Conservation (phyloP, 371 early-diverging fungal genomes). For the Haplosporangium sp. region DNA sequence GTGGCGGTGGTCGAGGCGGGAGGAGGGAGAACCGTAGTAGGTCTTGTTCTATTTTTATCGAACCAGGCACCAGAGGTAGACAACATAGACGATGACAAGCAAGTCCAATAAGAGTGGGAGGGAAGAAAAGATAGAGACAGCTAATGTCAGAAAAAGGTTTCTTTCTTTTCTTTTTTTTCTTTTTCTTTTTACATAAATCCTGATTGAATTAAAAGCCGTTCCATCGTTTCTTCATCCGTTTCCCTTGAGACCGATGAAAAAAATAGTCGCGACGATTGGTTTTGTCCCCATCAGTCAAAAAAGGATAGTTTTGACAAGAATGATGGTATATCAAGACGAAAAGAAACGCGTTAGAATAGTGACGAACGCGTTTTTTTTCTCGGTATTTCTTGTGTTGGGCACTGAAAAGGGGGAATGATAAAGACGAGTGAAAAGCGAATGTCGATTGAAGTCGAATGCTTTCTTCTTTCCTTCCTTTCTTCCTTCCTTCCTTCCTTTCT, state of each 20-base stretch:
- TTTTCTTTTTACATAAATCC: slow-evolving; percentile 62
- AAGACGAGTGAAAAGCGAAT: background rate
- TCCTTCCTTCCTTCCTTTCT: too few relatives aligned
- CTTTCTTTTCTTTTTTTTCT: background rate
- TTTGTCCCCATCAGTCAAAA: too few relatives aligned
- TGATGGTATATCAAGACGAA: background rate
- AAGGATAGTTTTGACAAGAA: background rate
- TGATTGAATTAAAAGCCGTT: slow-evolving; percentile 69
- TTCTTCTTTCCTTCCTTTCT: too few relatives aligned
- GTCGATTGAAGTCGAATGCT: too few relatives aligned
- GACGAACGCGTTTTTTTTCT: slow-evolving; percentile 14
- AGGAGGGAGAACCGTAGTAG: background rate
- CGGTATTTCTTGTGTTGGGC: background rate
- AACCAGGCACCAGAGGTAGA: too few relatives aligned
- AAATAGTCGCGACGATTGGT: too few relatives aligned
- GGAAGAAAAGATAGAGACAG: slow-evolving; percentile 1
- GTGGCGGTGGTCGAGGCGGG: background rate
- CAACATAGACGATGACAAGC: too few relatives aligned
- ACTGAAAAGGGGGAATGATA: background rate
- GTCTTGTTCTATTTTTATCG: background rate
- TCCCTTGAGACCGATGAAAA: slow-evolving; percentile 38
- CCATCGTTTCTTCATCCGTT: slow-evolving; percentile 73
- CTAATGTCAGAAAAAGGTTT: slow-evolving; percentile 8
- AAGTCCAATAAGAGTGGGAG: background rate
- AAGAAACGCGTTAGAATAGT: slow-evolving; percentile 8